phyloP scores from a whole-genome alignment of 208 protist species.

The Wallacemonas sp. region DNA sequence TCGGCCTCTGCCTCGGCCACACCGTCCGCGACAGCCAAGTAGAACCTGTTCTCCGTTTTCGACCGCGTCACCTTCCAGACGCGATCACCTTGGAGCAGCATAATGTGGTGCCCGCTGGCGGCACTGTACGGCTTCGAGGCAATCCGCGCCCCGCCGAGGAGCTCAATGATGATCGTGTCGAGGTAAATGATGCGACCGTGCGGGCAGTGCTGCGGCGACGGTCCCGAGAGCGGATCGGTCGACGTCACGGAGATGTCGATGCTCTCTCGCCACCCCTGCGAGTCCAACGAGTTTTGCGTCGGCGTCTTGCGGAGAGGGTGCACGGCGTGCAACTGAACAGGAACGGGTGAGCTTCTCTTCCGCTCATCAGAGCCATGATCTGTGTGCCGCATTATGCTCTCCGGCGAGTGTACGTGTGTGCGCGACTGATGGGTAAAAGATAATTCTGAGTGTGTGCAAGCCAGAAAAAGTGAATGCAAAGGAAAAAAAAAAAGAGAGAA shows the following conservation, averaged over 20 bases:
- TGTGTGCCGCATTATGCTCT: too few relatives aligned
- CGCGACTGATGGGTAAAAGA: too few relatives aligned
- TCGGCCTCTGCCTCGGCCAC: slow-evolving; percentile 12
- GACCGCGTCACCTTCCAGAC: slow-evolving; percentile 53
- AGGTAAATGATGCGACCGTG: slow-evolving; percentile 19
- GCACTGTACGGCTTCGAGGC: slow-evolving; percentile 25
- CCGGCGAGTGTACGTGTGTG: too few relatives aligned
- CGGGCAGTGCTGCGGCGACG: not conserved
- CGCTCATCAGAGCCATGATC: too few relatives aligned
- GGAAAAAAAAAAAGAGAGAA: not conserved
- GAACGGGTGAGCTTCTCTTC: too few relatives aligned
- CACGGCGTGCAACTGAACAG: too few relatives aligned
- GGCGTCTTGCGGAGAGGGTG: too few relatives aligned
- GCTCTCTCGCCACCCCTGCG: not conserved
- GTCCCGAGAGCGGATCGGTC: not conserved
- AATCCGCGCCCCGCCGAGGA: slow-evolving; percentile 8
- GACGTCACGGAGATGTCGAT: not conserved
- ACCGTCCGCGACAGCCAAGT: slow-evolving; percentile 34
- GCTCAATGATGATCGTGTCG: slow-evolving; percentile 22
- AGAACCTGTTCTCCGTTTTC: slow-evolving; percentile 37
- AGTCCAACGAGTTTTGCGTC: not conserved
- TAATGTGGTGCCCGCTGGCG: slow-evolving; percentile 40
- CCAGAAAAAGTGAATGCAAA: not conserved
- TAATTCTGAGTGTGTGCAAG: too few relatives aligned
- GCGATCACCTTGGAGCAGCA: slow-evolving; percentile 27